A percentile compares a stretch with the other conserved stretches of the same genome.
Conservation (phyloP, 495 filamentous ascomycete species). For the Penicillium daleae region DNA sequence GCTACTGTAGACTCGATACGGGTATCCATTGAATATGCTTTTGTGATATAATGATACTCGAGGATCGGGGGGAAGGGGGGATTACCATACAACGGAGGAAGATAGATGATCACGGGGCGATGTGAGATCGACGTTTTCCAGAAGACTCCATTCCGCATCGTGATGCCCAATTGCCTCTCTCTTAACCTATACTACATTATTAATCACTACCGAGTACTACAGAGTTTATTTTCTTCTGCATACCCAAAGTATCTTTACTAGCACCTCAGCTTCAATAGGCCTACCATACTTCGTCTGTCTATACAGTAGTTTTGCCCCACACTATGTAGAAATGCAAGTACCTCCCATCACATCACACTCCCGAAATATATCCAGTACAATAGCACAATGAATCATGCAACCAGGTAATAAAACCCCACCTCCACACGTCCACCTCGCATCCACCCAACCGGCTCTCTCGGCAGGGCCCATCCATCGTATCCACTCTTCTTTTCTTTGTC, state of each 20-base stretch:
- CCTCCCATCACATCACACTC: neutral
- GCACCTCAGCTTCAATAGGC: no score
- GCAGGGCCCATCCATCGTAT: neutral
- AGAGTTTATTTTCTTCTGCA: no score
- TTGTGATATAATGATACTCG: neutral
- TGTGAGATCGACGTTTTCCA: constrained; percentile 7
- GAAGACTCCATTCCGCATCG: neutral
- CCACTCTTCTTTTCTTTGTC: constrained; percentile 2
- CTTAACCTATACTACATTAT: no score
- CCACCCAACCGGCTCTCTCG: constrained; percentile 5
- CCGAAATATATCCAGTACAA: neutral
- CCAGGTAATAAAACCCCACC: neutral
- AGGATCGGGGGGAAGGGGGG: neutral
- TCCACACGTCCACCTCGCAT: neutral
- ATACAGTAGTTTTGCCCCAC: neutral
- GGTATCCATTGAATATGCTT: neutral
- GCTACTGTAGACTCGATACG: neutral
- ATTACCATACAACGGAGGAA: neutral
- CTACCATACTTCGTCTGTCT: no score
- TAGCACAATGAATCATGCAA: constrained; percentile 2
- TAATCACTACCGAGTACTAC: no score
- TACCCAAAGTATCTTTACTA: no score
- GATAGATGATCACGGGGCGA: neutral
- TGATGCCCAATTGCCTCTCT: neutral
- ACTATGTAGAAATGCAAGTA: neutral